Evolutionary conservation across 73 alveolate species (phyloP).

Genomic region (Symbiodinium natans): DNA sequence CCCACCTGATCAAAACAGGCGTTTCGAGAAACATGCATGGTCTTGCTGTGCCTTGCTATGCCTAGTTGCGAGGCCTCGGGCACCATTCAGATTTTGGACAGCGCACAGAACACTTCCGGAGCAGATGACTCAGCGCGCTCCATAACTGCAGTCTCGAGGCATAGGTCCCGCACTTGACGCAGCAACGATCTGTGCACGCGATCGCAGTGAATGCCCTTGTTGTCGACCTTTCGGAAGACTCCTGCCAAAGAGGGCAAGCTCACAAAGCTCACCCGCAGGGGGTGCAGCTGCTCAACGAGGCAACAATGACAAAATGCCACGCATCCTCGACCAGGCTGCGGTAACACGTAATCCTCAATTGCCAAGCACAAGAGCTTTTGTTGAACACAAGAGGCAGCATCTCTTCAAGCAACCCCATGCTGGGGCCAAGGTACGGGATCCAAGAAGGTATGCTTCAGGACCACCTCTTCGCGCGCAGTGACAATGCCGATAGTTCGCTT

Average conservation of each 20-base stretch:
- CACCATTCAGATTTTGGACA: too few species aligned
- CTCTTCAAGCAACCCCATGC: background rate
- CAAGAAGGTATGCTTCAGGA: constrained; percentile 49
- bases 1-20: background rate
- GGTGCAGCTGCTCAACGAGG: background rate
- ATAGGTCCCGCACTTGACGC: constrained; percentile 17
- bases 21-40: too few species aligned
- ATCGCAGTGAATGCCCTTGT: constrained; percentile 16
- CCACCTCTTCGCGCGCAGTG: background rate
- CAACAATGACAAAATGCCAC: too few species aligned
- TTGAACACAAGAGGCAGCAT: too few species aligned
- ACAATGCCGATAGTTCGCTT: too few species aligned
- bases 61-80: background rate
- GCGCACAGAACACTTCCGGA: too few species aligned
- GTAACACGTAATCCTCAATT: background rate
- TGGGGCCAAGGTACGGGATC: constrained; percentile 25
- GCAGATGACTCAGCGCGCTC: too few species aligned
- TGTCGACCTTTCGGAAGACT: constrained; percentile 29
- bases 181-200: constrained; percentile 22
- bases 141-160: background rate
- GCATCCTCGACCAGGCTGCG: constrained; percentile 18
- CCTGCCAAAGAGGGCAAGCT: background rate
- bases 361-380: too few species aligned
- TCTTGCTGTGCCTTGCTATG: too few species aligned
- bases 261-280: too few species aligned